Conservation (phyloP, 352 stramenopile genomes). For the Pythium utonaiense region DNA sequence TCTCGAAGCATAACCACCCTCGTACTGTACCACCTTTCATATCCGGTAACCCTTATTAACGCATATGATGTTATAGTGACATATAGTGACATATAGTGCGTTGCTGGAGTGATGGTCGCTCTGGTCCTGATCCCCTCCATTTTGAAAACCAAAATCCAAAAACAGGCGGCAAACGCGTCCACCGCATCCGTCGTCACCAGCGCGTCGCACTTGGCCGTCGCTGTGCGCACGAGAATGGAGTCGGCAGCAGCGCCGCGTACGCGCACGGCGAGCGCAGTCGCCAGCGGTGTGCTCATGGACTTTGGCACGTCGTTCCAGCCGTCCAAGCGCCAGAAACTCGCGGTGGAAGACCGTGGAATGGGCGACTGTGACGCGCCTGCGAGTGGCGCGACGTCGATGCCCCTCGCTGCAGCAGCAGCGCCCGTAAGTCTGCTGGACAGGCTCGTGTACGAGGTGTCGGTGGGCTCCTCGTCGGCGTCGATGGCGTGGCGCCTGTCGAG, state of each 20-base stretch:
- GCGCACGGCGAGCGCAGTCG: constrained; percentile 10
- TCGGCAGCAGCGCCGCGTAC: constrained; percentile 7
- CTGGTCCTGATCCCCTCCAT: not conserved
- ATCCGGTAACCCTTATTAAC: not conserved
- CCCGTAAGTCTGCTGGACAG: constrained; percentile 17
- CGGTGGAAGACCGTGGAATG: constrained; percentile 5
- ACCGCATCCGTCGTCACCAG: not conserved
- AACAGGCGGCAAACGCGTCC: constrained; percentile 8
- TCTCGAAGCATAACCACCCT: not conserved
- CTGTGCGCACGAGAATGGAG: not conserved
- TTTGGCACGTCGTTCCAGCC: constrained; percentile 15
- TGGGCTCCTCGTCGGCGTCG: not conserved
- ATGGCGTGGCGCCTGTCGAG: constrained; percentile 44
- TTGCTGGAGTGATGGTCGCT: constrained; percentile 5
- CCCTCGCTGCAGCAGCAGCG: too few species aligned
- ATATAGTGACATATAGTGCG: constrained; percentile 5
- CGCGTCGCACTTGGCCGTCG: not conserved
- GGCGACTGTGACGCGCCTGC: not conserved
- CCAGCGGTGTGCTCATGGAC: not conserved
- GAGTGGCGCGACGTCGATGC: too few species aligned
- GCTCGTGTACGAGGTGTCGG: constrained; percentile 10
- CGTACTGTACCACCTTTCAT: not conserved
- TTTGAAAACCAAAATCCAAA: constrained; percentile 8
- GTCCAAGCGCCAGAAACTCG: constrained; percentile 16
- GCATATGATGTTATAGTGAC: not conserved